Evolutionary conservation across 768 basidiomycete genomes (phyloP).

Genomic region (Suillus variegatus): DNA sequence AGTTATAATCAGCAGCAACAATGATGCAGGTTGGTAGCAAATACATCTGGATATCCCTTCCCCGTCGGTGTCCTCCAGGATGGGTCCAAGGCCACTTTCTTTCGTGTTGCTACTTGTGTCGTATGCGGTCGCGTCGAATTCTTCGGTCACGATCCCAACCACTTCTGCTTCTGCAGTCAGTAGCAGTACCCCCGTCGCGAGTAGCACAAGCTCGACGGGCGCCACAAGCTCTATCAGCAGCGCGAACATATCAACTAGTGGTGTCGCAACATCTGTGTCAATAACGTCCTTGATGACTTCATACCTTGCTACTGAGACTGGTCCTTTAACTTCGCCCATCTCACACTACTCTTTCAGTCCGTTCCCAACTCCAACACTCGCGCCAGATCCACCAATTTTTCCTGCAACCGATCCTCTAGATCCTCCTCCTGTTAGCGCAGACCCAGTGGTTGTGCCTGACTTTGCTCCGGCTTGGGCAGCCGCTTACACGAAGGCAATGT

Average conservation of each 20-base stretch:
- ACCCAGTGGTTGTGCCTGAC: constrained; percentile 43
- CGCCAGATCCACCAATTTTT: constrained; percentile 53
- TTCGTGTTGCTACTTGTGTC: constrained; percentile 17
- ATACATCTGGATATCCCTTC: constrained; percentile 2
- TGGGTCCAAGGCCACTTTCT: constrained; percentile 18
- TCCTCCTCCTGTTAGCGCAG: constrained; percentile 55
- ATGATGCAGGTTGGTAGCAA: background rate
- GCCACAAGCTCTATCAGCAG: background rate
- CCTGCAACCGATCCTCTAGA: constrained; percentile 53
- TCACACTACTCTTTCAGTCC: constrained; percentile 51
- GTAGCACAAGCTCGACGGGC: constrained; percentile 2
- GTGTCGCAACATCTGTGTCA: background rate
- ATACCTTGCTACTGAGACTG: constrained; percentile 17
- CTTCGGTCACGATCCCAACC: constrained; percentile 6
- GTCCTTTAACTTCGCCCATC: constrained; percentile 38
- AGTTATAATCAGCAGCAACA: constrained; percentile 8
- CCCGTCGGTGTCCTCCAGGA: constrained; percentile 10
- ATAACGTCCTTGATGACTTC: constrained; percentile 13
- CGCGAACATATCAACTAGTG: constrained; percentile 3
- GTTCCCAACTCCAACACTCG: constrained; percentile 61
- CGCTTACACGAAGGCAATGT: constrained; percentile 60
- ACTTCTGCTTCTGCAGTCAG: constrained; percentile 1
- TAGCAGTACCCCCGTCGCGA: constrained; percentile 12
- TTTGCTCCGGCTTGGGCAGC: constrained; percentile 54
- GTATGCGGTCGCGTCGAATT: background rate